A percentile compares a stretch with the other conserved stretches of the same genome.
These are phyloP conservation scores for Dendrobium officinale DNA, from an alignment of 106 monocot species.

Conservation along the genomic window DNA sequence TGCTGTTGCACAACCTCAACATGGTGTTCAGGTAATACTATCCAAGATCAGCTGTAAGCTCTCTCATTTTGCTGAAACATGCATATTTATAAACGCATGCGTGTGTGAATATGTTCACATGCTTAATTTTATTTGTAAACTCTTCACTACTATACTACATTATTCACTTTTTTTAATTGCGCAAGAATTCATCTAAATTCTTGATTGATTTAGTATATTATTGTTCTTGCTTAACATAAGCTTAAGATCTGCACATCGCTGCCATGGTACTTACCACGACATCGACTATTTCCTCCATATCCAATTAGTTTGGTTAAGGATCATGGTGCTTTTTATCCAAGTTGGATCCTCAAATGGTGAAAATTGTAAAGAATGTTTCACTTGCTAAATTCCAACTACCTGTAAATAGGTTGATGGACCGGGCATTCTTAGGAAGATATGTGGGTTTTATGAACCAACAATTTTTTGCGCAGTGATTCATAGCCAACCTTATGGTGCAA, in stretches of 20 bases:
- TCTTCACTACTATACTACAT: background rate
- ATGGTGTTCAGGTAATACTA: conserved; percentile 65
- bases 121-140: background rate
- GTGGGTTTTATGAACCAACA: too few relatives aligned
- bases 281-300: too few relatives aligned
- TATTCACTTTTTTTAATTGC: too few relatives aligned
- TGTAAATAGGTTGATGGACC: background rate
- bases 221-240: background rate
- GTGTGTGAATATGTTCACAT: too few relatives aligned
- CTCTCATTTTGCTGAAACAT: background rate
- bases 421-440: background rate
- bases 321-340: background rate
- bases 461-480: too few relatives aligned
- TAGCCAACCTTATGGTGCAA: too few relatives aligned
- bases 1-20: conserved; percentile 86
- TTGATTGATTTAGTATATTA: background rate
- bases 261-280: background rate
- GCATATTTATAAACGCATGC: background rate
- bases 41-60: background rate
- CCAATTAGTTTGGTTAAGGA: background rate
- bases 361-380: background rate
- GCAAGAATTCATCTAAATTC: background rate
- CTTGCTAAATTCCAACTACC: too few relatives aligned
- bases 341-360: background rate
- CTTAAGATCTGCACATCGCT: background rate